Evolutionary conservation across 164 flowering plant genomes (phyloP).

Genomic region (Macadamia integrifolia): DNA sequence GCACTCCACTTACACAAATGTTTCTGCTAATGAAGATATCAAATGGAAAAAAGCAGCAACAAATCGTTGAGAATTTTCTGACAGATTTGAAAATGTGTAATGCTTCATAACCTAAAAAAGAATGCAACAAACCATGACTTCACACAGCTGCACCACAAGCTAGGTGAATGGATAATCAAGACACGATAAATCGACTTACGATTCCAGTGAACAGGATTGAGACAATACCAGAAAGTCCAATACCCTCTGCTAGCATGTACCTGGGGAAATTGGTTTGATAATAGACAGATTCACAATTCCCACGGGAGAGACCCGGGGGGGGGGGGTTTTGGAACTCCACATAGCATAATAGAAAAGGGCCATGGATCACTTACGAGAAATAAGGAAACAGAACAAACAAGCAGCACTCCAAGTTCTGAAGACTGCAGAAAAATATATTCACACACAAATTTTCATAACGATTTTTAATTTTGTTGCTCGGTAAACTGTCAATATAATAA

Average conservation of each 20-base stretch:
- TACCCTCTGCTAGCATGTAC: conserved; percentile 99
- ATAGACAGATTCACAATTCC: conserved; percentile 1
- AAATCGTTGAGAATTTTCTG: conserved; percentile 87
- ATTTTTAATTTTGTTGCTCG: not conserved
- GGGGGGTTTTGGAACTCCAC: not conserved
- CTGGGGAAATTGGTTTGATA: conserved; percentile 27
- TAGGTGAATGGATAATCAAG: conserved; percentile 1
- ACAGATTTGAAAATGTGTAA: conserved; percentile 83
- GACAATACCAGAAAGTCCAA: conserved; percentile 97
- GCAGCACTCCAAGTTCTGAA: conserved; percentile 97
- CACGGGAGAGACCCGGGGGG: too few relatives aligned
- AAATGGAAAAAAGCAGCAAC: conserved; percentile 92
- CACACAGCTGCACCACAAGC: not conserved
- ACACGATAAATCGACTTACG: conserved; percentile 45
- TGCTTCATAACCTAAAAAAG: conserved; percentile 90
- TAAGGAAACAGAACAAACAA: conserved; percentile 98
- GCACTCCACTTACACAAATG: conserved; percentile 68
- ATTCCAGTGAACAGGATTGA: conserved; percentile 99
- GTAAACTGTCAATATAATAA: conserved; percentile 2
- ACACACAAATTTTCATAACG: conserved; percentile 8
- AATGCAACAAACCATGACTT: conserved; percentile 5
- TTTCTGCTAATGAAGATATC: conserved; percentile 97
- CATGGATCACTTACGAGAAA: conserved; percentile 77
- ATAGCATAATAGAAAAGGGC: not conserved
- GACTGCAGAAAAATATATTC: conserved; percentile 38